phyloP scores from a whole-genome alignment of 352 stramenopile genomes.

The Phytophthora ohioensis region DNA sequence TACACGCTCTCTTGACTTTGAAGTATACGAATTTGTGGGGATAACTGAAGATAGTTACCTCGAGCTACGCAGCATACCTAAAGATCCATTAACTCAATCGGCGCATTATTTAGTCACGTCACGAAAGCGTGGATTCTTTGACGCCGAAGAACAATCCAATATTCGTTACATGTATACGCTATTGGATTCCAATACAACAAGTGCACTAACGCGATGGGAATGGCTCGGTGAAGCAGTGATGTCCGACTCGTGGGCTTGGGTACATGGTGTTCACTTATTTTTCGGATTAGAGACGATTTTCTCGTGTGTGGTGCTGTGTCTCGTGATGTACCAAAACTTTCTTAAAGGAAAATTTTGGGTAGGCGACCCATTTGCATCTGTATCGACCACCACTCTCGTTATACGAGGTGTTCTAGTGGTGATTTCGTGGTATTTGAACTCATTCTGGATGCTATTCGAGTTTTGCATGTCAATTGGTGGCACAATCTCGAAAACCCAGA shows the following conservation, averaged over 20 bases:
- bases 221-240: conserved; percentile 36
- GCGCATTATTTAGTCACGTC: conserved; percentile 37
- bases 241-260: conserved; percentile 46
- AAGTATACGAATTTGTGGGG: conserved; percentile 34
- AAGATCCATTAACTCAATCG: conserved; percentile 14
- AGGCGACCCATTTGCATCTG: conserved; percentile 51
- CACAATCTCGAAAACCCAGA: conserved; percentile 25
- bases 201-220: conserved; percentile 26
- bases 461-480: conserved; percentile 35
- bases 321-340: conserved; percentile 41
- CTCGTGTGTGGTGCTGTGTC: conserved; percentile 37
- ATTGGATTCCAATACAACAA: conserved; percentile 22
- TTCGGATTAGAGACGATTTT: conserved; percentile 42
- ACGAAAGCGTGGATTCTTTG: conserved; percentile 39
- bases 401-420: conserved; percentile 36
- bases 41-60: conserved; percentile 35
- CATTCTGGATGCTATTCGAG: conserved; percentile 49
- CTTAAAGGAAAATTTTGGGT: conserved; percentile 49
- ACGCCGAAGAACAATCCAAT: conserved; percentile 43
- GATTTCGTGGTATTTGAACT: conserved; percentile 43
- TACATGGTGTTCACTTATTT: conserved; percentile 45
- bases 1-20: conserved; percentile 35
- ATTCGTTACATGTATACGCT: conserved; percentile 39
- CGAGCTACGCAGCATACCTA: conserved; percentile 28
- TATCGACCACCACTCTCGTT: conserved; percentile 37